Evolutionary conservation across 1,284 basidiomycete genomes (phyloP).

Genomic region (Austroboletus olivaceoglutinosus): DNA sequence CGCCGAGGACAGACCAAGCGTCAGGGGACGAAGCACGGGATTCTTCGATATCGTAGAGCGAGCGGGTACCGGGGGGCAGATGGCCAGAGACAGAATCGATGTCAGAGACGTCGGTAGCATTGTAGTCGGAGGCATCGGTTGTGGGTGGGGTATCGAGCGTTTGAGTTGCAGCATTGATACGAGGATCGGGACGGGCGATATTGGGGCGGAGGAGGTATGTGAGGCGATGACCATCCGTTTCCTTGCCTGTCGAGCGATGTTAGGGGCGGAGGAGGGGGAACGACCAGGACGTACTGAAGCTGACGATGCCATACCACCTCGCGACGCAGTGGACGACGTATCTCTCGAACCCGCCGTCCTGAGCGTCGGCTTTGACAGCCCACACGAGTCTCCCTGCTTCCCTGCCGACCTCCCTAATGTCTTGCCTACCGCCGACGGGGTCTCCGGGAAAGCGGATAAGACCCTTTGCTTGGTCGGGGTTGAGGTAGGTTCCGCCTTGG

Average conservation of each 20-base stretch:
- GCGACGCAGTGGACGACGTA: slow-evolving; percentile 81
- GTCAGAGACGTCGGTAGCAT: slow-evolving; percentile 18
- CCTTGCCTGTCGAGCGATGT: slow-evolving; percentile 55
- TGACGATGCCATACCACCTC: slow-evolving; percentile 72
- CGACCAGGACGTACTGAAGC: slow-evolving; percentile 66
- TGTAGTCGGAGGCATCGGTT: slow-evolving; percentile 55
- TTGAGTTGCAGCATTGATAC: neutral
- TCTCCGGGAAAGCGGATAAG: slow-evolving; percentile 39
- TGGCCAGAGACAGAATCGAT: slow-evolving; percentile 17
- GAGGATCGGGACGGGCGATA: slow-evolving; percentile 53
- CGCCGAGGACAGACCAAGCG: slow-evolving; percentile 20
- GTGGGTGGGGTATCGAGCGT: slow-evolving; percentile 66
- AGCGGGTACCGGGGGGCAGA: slow-evolving; percentile 3
- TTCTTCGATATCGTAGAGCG: slow-evolving; percentile 30
- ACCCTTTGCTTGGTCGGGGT: slow-evolving; percentile 43
- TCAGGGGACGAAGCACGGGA: slow-evolving; percentile 25
- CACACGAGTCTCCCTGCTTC: slow-evolving; percentile 68
- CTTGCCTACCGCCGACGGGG: slow-evolving; percentile 50
- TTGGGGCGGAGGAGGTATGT: slow-evolving; percentile 79
- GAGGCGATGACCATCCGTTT: slow-evolving; percentile 56
- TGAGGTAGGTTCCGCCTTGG: slow-evolving; percentile 52
- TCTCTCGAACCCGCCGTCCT: slow-evolving; percentile 65
- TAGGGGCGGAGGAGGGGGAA: neutral
- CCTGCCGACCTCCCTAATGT: slow-evolving; percentile 61
- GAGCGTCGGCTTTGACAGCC: slow-evolving; percentile 41